These are phyloP conservation scores for Irpex rosettiformis DNA, from an alignment of 1,284 basidiomycete species.

Conservation along the genomic window DNA sequence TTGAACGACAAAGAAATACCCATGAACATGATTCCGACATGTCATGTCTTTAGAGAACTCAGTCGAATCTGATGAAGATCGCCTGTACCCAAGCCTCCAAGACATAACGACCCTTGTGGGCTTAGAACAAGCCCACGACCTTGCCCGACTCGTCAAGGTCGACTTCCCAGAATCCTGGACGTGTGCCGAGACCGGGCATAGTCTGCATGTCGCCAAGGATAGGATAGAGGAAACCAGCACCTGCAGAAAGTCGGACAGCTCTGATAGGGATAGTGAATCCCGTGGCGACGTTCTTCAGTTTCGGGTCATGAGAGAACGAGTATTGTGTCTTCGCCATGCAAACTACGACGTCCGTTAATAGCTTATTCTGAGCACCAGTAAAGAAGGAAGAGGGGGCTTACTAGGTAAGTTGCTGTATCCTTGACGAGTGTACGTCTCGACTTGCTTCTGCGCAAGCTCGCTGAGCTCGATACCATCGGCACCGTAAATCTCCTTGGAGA, in stretches of 20 bases:
- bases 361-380: background rate
- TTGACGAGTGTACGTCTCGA: slow-evolving; percentile 91
- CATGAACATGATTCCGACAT: background rate
- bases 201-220: slow-evolving; percentile 95
- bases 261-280: slow-evolving; percentile 95
- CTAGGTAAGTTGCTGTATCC: slow-evolving; percentile 81
- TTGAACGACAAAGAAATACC: slow-evolving; percentile 1
- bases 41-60: slow-evolving; percentile 6
- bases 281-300: slow-evolving; percentile 84
- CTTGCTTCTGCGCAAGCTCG: slow-evolving; percentile 80
- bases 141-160: slow-evolving; percentile 72
- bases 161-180: slow-evolving; percentile 85
- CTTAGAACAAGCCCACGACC: slow-evolving; percentile 74
- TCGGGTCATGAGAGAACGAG: slow-evolving; percentile 94
- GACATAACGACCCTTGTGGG: slow-evolving; percentile 6
- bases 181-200: slow-evolving; percentile 95
- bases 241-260: slow-evolving; percentile 85
- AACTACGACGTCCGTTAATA: slow-evolving; percentile 39
- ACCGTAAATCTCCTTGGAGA: slow-evolving; percentile 88
- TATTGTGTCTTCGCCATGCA: slow-evolving; percentile 99
- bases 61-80: slow-evolving; percentile 31
- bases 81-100: background rate
- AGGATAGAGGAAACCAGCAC: slow-evolving; percentile 95
- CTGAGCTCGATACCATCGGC: slow-evolving; percentile 87
- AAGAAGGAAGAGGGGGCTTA: slow-evolving; percentile 35